Percentiles rank a stretch among this genome's conserved stretches.
phyloP scores from a whole-genome alignment of 2,329 filamentous ascomycete genomes.

The Thielaviopsis ethacetica region DNA sequence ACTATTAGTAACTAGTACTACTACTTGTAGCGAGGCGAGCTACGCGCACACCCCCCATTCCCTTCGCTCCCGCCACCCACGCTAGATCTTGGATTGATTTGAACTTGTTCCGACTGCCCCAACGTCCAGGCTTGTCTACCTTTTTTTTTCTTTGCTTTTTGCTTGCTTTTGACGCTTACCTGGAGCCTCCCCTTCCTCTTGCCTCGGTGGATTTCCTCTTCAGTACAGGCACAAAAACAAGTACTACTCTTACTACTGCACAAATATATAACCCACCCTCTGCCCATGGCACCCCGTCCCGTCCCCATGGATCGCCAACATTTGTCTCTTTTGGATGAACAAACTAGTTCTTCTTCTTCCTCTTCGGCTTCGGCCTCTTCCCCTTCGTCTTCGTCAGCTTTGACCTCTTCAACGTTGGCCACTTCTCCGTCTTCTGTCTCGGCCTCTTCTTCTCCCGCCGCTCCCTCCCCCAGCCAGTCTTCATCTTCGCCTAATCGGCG shows the following conservation, averaged over 20 bases:
- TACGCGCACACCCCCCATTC: no score
- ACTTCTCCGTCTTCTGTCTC: not conserved
- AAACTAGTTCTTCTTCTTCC: not conserved
- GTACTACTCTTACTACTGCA: no score
- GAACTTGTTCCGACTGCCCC: no score
- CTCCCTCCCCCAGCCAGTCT: not conserved
- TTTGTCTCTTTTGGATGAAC: conserved; percentile 1
- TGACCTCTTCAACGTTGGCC: not conserved
- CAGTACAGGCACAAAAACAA: not conserved
- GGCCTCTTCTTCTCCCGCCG: not conserved
- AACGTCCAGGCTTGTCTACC: no score
- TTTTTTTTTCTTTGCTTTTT: no score
- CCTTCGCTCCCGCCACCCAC: no score
- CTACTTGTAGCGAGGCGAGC: no score
- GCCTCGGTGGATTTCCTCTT: not conserved
- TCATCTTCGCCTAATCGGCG: conserved; percentile 22
- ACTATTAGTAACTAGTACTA: no score
- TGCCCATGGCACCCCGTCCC: not conserved
- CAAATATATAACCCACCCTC: conserved; percentile 3
- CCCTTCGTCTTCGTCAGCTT: not conserved
- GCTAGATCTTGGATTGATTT: no score
- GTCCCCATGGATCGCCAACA: conserved; percentile 4
- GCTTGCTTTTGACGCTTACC: no score
- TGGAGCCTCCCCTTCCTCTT: not conserved
- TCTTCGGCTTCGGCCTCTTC: not conserved